Base-by-base conservation (phyloP, 306 rosid species). In the Pterocarpus macrocarpus region DNA sequence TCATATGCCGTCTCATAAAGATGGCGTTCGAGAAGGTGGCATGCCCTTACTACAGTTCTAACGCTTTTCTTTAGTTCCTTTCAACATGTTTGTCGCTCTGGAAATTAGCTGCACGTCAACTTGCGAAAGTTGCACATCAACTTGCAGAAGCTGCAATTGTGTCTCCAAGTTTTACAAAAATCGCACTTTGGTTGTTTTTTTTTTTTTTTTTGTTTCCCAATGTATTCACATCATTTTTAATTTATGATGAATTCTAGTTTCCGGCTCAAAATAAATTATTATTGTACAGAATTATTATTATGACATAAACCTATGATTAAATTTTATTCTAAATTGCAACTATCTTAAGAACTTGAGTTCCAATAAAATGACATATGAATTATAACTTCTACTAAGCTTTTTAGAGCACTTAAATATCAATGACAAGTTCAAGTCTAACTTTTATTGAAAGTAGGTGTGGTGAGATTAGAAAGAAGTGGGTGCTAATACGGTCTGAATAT, bases 91-190 rank as follows among this genome's bases (percentile, higher is more conserved):
- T 56, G n/a, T 74, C 3, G 56, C 39, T 43, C 58, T 13, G 39
- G 59, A 61, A 32, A 61, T 58, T 57, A 38, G 28, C 22, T 73
- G 68, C 56, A 56, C 67, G 38, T 72, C 41, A 38, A 73, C 53
- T 39, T 38, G 28, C 28, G 28, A 22, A 22, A 22, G 28, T 22
- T 22, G 28, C 28, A 22, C 28, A 22, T 22, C 28, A 22, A 22
- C 28, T 22, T 22, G 36, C 41, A 22, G 22, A 57, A 73, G 28
- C 5, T 56, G 39, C 55, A 58, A 14, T 12, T 73, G 41, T 65
- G 28, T 57, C 8, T 2, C 3, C 32, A 16, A 5, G 22, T 55
- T 17, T 16, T 55, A 55, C 61, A 16, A 1, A 16, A 22, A 15
- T 52, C 16, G 8, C 58, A 14, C 58, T 52, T 52, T 0, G 22